A percentile compares a stretch with the other conserved stretches of the same genome.
Evolutionary conservation across 441 rosid genomes (phyloP).

Genomic region (Gossypium gossypioides): DNA sequence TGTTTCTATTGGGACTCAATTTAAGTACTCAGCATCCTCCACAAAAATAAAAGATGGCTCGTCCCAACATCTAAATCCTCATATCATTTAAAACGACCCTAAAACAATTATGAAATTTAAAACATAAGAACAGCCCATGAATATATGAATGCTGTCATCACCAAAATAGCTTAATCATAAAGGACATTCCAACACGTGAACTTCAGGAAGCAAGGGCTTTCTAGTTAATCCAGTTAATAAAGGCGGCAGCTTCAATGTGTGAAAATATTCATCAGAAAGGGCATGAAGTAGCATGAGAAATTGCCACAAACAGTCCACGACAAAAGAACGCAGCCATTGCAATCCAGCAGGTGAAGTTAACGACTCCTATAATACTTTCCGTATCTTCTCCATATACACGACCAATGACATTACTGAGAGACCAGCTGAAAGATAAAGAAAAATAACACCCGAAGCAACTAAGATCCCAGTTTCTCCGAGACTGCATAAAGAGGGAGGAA

Average conservation of each 20-base stretch:
- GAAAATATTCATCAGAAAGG: not conserved
- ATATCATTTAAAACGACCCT: not conserved
- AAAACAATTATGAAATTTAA: slow-evolving; percentile 3
- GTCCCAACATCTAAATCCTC: slow-evolving; percentile 8
- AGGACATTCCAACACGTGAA: slow-evolving; percentile 7
- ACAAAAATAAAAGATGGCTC: not conserved
- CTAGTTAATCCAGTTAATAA: slow-evolving; percentile 7
- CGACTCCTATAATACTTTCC: slow-evolving; percentile 65
- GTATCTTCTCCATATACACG: slow-evolving; percentile 74
- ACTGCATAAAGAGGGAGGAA: slow-evolving; percentile 29
- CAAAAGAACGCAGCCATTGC: slow-evolving; percentile 6
- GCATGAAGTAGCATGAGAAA: slow-evolving; percentile 1
- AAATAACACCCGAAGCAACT: slow-evolving; percentile 48
- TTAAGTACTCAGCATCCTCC: slow-evolving; percentile 5
- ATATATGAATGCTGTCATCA: not conserved
- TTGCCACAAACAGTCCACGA: not conserved
- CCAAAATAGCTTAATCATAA: not conserved
- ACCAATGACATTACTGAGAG: slow-evolving; percentile 74
- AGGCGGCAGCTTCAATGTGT: slow-evolving; percentile 5
- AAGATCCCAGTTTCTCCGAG: slow-evolving; percentile 43
- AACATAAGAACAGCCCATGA: not conserved
- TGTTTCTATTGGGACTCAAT: not conserved
- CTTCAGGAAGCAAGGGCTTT: not conserved
- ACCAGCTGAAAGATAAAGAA: slow-evolving; percentile 85
- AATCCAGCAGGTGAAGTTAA: slow-evolving; percentile 12